Base-by-base conservation (phyloP, 805 yeast genomes). In the Yarrowia osloensis region DNA sequence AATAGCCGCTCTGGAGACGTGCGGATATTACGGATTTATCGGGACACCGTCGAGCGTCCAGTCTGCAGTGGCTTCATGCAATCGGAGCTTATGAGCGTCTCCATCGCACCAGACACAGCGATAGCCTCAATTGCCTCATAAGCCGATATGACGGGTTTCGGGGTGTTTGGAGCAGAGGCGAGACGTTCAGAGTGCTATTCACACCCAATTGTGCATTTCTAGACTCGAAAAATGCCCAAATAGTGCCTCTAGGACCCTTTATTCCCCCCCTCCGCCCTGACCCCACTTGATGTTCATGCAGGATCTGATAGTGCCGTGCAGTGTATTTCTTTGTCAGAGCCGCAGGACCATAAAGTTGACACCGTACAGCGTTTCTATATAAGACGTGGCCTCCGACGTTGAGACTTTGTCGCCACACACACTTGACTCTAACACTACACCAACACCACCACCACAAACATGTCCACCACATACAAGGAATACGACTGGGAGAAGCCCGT, bases 251-350 rank as follows among this genome's bases (percentile, higher is more conserved):
- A 8, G 7, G 2, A 7, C 31, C 44, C 4, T 19, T 21, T n/a
- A 26, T 2, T 12, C 11, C 17, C 28, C 40, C 40, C 24, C 26
- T 40, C 24, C 21, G 9, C 3, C 24, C 24, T 21, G 15, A 19
- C 29, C 44, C 37, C 61, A 3, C 61, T 24, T 24, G 61, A 54
- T 54, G 61, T 12, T 19, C 63, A 26, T 57, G 63, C 63, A 57
- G 63, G 49, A 57, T 57, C 63, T 39, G 63, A 57, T 57, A 57
- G 63, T 57, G 63, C 62, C 63, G 63, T 57, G 63, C 63, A 57
- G 21, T 12, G 19, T 40, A 13, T 28, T 13, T 40, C 49, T 57
- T 39, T 57, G 49, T 57, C 21, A 12, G 35, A 19, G 37, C 37
- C 59, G 33, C 31, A 26, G 59, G 11, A 22, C 19, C 29, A 17